Conservation (phyloP, 2,329 filamentous ascomycete genomes). For the Monilinia vaccinii-corymbosi region DNA sequence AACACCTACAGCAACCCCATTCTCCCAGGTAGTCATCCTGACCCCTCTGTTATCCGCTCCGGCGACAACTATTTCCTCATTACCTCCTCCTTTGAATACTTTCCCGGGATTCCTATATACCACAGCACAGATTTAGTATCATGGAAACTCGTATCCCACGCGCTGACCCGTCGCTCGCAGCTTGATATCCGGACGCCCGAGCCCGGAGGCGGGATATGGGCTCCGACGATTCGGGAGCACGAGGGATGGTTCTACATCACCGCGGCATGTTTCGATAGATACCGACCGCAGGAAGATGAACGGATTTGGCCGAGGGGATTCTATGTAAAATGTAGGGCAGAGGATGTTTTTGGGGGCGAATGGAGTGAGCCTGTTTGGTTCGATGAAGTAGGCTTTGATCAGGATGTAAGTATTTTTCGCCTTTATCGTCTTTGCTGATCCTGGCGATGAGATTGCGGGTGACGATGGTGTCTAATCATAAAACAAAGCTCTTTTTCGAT, state of each 20-base stretch:
- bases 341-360: neutral
- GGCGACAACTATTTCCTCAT: slow-evolving; percentile 1
- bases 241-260: slow-evolving; percentile 39
- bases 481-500: slow-evolving; percentile 38
- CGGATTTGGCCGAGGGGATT: slow-evolving; percentile 1
- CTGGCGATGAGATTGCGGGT: neutral
- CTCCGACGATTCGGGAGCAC: slow-evolving; percentile 37
- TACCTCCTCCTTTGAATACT: slow-evolving; percentile 7
- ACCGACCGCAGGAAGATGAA: slow-evolving; percentile 3
- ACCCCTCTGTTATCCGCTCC: slow-evolving; percentile 25
- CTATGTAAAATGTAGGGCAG: slow-evolving; percentile 1
- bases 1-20: slow-evolving; percentile 35
- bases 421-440: neutral
- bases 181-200: slow-evolving; percentile 31
- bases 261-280: slow-evolving; percentile 29
- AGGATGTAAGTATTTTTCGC: neutral
- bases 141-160: slow-evolving; percentile 39
- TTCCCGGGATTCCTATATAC: slow-evolving; percentile 1
- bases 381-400: slow-evolving; percentile 9
- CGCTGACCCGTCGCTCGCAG: slow-evolving; percentile 31
- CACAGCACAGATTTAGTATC: slow-evolving; percentile 36
- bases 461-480: neutral
- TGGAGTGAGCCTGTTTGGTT: slow-evolving; percentile 8
- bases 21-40: slow-evolving; percentile 35
- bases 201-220: slow-evolving; percentile 38